Percentiles rank a stretch among this genome's conserved stretches.
Conservation (phyloP, 805 yeast species). For the Pichia nakasei region DNA sequence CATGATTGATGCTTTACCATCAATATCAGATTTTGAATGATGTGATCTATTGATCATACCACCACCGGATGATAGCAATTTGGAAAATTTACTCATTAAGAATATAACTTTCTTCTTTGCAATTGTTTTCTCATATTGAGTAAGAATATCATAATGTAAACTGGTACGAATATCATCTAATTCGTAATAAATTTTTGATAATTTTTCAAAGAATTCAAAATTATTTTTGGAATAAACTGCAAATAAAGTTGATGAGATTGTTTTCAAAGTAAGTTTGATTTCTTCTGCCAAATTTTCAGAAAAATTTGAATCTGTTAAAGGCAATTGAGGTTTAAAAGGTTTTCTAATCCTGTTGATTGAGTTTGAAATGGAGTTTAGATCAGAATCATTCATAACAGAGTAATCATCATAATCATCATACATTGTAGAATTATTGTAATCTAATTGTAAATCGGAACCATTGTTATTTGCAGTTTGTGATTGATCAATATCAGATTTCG, state of each 20-base stretch:
- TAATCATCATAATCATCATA: conserved; percentile 20
- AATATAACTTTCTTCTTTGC: conserved; percentile 45
- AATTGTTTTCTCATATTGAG: conserved; percentile 40
- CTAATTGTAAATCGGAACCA: background rate
- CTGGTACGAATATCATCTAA: conserved; percentile 52
- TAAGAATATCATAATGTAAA: conserved; percentile 41
- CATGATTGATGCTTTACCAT: conserved; percentile 58
- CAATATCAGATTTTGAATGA: conserved; percentile 18
- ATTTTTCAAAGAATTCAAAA: conserved; percentile 49
- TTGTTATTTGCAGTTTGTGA: background rate
- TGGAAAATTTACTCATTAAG: conserved; percentile 50
- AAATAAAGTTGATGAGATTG: conserved; percentile 55
- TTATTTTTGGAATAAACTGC: conserved; percentile 67
- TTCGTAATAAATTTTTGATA: conserved; percentile 43
- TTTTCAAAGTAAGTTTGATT: conserved; percentile 45
- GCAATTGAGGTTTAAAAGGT: conserved; percentile 42
- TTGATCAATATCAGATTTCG: conserved; percentile 23
- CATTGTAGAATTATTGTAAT: conserved; percentile 5
- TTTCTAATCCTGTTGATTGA: conserved; percentile 2
- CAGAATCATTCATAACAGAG: conserved; percentile 22
- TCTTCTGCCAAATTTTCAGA: conserved; percentile 44
- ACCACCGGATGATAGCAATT: conserved; percentile 40
- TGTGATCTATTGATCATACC: conserved; percentile 27
- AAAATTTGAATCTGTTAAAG: conserved; percentile 35
- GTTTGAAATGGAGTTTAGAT: background rate